Conservation (phyloP, 257 asterid species). For the Solanum megistacrolobum region DNA sequence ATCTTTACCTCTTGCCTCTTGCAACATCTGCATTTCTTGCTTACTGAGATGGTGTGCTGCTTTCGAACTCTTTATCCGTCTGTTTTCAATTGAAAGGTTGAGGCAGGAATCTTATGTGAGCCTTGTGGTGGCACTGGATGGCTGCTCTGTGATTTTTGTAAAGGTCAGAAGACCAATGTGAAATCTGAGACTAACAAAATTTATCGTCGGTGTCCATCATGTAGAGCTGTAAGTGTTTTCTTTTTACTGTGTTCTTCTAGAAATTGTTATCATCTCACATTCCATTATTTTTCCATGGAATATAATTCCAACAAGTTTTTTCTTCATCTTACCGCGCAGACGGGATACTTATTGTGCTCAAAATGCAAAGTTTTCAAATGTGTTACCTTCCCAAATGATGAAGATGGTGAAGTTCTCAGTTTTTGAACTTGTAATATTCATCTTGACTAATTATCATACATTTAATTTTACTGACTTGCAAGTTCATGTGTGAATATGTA, state of each 20-base stretch:
- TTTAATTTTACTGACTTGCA: not conserved
- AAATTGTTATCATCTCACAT: not conserved
- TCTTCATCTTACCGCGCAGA: constrained; percentile 27
- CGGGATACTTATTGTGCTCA: constrained; percentile 54
- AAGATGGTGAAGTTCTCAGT: constrained; percentile 41
- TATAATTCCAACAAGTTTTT: not conserved
- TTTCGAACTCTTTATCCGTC: not conserved
- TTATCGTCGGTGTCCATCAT: constrained; percentile 66
- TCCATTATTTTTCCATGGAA: not conserved
- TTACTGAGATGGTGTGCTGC: not conserved
- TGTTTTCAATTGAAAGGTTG: constrained; percentile 21
- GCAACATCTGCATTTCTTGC: not conserved
- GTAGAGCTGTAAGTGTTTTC: constrained; percentile 59
- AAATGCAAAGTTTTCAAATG: constrained; percentile 82
- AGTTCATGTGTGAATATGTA: not conserved
- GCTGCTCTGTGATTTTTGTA: constrained; percentile 64
- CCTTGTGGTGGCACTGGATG: constrained; percentile 60
- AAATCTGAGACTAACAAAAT: constrained; percentile 40
- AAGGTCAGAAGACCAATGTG: constrained; percentile 68
- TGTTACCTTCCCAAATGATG: constrained; percentile 57
- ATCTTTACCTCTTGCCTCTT: not conserved
- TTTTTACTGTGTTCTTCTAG: not conserved
- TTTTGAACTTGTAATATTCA: constrained; percentile 10
- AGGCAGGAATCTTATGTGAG: constrained; percentile 43
- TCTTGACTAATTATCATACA: not conserved